These are phyloP conservation scores for Cyphellophora attinorum DNA, from an alignment of 2,329 filamentous ascomycete species.

Conservation along the genomic window DNA sequence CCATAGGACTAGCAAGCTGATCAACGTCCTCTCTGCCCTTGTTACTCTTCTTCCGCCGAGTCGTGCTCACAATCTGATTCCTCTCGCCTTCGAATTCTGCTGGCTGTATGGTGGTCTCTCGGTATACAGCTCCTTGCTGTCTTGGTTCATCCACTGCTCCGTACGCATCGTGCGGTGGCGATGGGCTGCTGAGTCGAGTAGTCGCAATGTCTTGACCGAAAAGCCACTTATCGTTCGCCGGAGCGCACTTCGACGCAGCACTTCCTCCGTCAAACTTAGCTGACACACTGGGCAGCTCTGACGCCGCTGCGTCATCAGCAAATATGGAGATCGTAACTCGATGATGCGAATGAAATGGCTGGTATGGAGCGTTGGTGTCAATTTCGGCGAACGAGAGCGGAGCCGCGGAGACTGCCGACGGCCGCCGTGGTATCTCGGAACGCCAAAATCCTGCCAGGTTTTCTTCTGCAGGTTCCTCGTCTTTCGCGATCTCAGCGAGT, in stretches of 20 bases:
- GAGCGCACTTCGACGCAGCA: conserved; percentile 16
- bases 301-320: conserved; percentile 24
- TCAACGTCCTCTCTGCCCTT: conserved; percentile 54
- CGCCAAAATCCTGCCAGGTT: conserved; percentile 29
- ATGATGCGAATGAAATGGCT: conserved; percentile 88
- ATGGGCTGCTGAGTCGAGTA: conserved; percentile 36
- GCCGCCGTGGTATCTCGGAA: conserved; percentile 21
- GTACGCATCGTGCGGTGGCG: conserved; percentile 22
- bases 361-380: conserved; percentile 89
- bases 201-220: conserved; percentile 43
- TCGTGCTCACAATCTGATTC: conserved; percentile 75
- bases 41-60: conserved; percentile 55
- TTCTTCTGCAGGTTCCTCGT: conserved; percentile 1
- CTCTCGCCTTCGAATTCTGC: conserved; percentile 24
- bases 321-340: conserved; percentile 71
- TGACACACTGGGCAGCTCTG: conserved; percentile 25
- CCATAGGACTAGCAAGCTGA: conserved; percentile 60
- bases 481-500: conserved; percentile 6
- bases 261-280: conserved; percentile 19
- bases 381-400: conserved; percentile 74
- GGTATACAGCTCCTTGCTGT: conserved; percentile 3
- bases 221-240: conserved; percentile 34
- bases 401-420: conserved; percentile 22
- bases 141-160: no score
- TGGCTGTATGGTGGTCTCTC: conserved; percentile 3